phyloP scores from a whole-genome alignment of 148 eudicot genomes.

The Vaccinium vitisidaea region DNA sequence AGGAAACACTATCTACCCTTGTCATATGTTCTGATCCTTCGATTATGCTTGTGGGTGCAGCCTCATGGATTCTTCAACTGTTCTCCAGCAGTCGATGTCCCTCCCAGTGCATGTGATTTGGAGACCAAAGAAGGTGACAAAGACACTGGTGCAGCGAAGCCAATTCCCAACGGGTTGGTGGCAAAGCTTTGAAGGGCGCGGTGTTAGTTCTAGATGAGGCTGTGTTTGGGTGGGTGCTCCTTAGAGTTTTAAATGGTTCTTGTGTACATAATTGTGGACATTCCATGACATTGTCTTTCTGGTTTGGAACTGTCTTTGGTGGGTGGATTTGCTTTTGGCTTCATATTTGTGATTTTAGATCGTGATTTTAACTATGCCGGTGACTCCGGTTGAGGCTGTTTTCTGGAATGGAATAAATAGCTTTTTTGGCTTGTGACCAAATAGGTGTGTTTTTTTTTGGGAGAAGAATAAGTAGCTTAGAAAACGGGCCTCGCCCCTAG shows the following conservation, averaged over 20 bases:
- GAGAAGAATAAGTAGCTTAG: no score
- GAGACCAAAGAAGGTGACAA: slow-evolving; percentile 48
- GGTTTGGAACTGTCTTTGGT: slow-evolving; percentile 9
- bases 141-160: slow-evolving; percentile 37
- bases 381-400: background rate
- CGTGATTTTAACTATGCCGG: background rate
- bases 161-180: slow-evolving; percentile 32
- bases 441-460: no score
- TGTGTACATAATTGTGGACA: slow-evolving; percentile 10
- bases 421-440: no score
- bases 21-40: background rate
- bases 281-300: background rate
- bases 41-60: slow-evolving; percentile 28
- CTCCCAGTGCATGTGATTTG: slow-evolving; percentile 43
- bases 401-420: no score
- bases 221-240: background rate
- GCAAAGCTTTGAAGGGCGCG: slow-evolving; percentile 42
- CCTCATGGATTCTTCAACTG: slow-evolving; percentile 64
- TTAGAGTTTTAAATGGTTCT: background rate
- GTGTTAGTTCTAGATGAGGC: background rate
- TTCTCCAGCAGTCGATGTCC: slow-evolving; percentile 62
- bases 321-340: background rate
- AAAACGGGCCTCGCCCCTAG: no score
- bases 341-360: background rate
- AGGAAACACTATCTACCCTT: background rate